Conservation (phyloP, 192 early-diverging fungal species). For the Mortierella antarctica region DNA sequence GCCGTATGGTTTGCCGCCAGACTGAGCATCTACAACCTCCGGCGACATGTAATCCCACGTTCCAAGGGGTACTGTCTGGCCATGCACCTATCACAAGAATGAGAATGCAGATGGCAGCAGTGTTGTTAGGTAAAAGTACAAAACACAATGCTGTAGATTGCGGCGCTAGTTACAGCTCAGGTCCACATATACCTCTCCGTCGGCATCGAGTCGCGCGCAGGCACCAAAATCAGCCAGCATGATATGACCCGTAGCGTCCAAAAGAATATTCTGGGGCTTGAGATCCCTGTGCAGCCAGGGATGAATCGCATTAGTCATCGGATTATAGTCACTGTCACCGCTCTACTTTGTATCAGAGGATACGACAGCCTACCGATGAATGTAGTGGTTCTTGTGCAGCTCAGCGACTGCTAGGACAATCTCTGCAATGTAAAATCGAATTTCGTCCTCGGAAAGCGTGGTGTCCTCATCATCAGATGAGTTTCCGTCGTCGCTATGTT, state of each 20-base stretch:
- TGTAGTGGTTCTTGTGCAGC: constrained; percentile 73
- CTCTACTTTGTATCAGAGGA: not conserved
- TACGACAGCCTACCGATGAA: constrained; percentile 61
- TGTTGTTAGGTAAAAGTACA: not conserved
- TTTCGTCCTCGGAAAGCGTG: constrained; percentile 67
- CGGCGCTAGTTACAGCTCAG: not conserved
- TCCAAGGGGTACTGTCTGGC: constrained; percentile 74
- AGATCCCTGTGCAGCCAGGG: constrained; percentile 60
- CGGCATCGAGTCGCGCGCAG: constrained; percentile 39
- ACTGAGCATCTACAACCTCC: constrained; percentile 89
- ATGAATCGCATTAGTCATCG: not conserved
- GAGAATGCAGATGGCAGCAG: not conserved
- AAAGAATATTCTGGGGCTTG: constrained; percentile 77
- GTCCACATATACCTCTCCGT: constrained; percentile 23
- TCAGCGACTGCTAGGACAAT: constrained; percentile 77
- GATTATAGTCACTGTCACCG: not conserved
- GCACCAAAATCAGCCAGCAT: constrained; percentile 81
- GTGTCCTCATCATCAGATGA: constrained; percentile 44
- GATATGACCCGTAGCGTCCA: constrained; percentile 78
- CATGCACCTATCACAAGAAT: constrained; percentile 31
- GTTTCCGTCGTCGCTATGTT: constrained; percentile 8
- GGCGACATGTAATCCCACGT: constrained; percentile 95
- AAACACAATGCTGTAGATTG: not conserved
- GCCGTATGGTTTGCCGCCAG: constrained; percentile 78
- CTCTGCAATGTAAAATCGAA: constrained; percentile 80